Evolutionary conservation across 2,329 filamentous ascomycete species (phyloP).

Genomic region (Phyllosticta citribraziliensis): DNA sequence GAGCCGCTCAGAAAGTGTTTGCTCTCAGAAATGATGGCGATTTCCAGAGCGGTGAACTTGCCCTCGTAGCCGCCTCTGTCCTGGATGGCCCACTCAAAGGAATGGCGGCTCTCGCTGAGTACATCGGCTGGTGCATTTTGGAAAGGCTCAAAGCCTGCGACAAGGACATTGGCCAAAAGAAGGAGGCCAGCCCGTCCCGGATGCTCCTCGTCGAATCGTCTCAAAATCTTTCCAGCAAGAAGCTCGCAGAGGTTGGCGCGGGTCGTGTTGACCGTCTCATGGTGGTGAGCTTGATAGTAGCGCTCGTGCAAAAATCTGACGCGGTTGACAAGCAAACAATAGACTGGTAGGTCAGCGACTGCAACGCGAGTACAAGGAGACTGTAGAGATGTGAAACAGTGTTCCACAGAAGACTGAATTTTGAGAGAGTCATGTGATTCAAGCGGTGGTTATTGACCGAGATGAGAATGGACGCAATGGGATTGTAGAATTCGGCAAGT

Average conservation of each 20-base stretch:
- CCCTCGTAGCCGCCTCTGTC: constrained; percentile 41
- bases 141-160: constrained; percentile 77
- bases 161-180: constrained; percentile 66
- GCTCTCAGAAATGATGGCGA: constrained; percentile 74
- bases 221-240: constrained; percentile 65
- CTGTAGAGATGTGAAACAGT: not conserved
- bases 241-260: constrained; percentile 71
- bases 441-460: not conserved
- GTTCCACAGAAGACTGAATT: no score
- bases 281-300: constrained; percentile 56
- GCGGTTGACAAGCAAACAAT: constrained; percentile 74
- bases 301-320: constrained; percentile 73
- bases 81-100: constrained; percentile 35
- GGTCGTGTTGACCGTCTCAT: constrained; percentile 72
- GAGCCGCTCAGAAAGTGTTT: constrained; percentile 69
- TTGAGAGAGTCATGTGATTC: not conserved
- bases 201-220: constrained; percentile 70
- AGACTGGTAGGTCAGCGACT: constrained; percentile 42
- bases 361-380: not conserved
- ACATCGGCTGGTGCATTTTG: constrained; percentile 67
- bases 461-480: not conserved
- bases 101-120: constrained; percentile 45
- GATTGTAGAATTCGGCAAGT: not conserved
- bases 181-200: constrained; percentile 61
- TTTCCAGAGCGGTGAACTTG: constrained; percentile 67